Evolutionary conservation across 306 rosid genomes (phyloP).

Genomic region (Cucurbita argyrosperma): DNA sequence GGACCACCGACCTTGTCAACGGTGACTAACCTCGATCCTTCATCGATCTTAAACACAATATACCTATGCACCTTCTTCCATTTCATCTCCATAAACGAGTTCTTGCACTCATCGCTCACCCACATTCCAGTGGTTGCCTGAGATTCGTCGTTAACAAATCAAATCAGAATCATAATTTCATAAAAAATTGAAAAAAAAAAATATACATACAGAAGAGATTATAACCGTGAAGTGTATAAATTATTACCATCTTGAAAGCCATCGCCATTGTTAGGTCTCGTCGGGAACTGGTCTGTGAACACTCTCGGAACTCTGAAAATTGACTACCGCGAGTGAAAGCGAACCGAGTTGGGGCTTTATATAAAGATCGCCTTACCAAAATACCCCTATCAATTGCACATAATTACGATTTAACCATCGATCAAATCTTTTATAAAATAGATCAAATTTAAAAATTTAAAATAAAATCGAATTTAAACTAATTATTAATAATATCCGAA

Average conservation of each 20-base stretch:
- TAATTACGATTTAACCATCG: neutral
- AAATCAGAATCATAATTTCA: neutral
- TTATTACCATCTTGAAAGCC: slow-evolving; percentile 97
- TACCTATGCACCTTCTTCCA: slow-evolving; percentile 92
- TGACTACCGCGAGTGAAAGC: slow-evolving; percentile 1
- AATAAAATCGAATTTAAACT: too few species aligned
- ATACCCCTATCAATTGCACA: neutral
- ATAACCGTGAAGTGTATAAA: neutral
- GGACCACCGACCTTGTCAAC: slow-evolving; percentile 94
- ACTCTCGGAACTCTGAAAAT: neutral
- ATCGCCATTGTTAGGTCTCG: slow-evolving; percentile 54
- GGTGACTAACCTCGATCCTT: slow-evolving; percentile 62
- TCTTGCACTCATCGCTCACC: slow-evolving; percentile 98
- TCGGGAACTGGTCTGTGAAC: neutral
- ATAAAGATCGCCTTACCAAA: neutral
- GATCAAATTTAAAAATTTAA: too few species aligned
- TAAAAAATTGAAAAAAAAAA: neutral
- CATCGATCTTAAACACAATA: slow-evolving; percentile 96
- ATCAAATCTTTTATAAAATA: too few species aligned
- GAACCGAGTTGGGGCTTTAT: neutral
- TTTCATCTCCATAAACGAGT: slow-evolving; percentile 92
- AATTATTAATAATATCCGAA: neutral
- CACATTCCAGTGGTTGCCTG: slow-evolving; percentile 99
- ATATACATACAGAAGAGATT: neutral
- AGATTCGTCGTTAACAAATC: neutral